Evolutionary conservation across 2,329 filamentous ascomycete genomes (phyloP), one percentile per base, ranked within the genome.

Genomic region (Aureobasidium musti): DNA sequence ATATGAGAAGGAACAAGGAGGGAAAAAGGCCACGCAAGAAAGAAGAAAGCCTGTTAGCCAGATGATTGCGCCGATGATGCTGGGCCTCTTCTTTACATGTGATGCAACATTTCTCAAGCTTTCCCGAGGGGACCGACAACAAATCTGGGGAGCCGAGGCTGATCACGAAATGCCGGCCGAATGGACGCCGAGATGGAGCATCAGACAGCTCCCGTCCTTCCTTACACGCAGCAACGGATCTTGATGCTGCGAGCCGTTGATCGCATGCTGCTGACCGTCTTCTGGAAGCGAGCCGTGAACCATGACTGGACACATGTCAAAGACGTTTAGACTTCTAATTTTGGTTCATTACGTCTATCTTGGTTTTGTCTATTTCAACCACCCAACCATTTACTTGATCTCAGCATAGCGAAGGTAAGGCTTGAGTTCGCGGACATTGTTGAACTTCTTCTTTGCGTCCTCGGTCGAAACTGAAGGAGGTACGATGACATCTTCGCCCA

Each of bases 401-500:
- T 78, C 78, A 50, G 90, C 91, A 79, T 89, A 92, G 77, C 90
- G 84, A 76, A 93, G 83, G 80, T 93, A 87, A 73, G 84, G 84
- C 81, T 86, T 87, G 61, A 87, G 79, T 77, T 86, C 84, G 71
- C 81, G 79, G 41, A 88, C 80, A n/a, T 67, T 67, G 56, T 54
- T 47, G 84, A 96, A 97, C 76, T 96, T 88, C 81, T 89, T 87
- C 85, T 89, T 89, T 76, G 92, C 93, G 81, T 95, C 89, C 78
- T 91, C 90, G 69, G 91, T 92, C 77, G 87, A 89, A 77, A 97
- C 87, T 69, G 83, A 84, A 54, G 92, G 91, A 76, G 92, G 91
- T 70, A 97, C 91, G 76, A 97, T 96, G 72, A 97, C 93, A 77
- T 97, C 92, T 74, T 96, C 90, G 65, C 92, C 92, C 52, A 87